Evolutionary conservation across 2,329 filamentous ascomycete genomes (phyloP).

Genomic region (Xylariaceae sp.): DNA sequence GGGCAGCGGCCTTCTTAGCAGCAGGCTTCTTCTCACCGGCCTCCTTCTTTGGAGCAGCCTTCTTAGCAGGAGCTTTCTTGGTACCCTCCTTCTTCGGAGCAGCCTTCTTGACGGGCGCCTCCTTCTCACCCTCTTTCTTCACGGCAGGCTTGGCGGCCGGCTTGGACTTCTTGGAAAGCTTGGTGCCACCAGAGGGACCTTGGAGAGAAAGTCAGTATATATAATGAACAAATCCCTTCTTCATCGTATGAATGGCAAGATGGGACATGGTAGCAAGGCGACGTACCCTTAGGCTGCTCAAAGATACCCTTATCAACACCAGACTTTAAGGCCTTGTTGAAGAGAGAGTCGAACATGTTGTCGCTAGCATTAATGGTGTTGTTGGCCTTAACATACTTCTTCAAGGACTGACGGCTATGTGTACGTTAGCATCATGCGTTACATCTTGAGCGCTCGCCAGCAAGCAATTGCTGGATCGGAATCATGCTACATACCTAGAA

Average conservation of each 20-base stretch:
- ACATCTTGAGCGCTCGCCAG: background rate
- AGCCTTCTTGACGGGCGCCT: conserved; percentile 38
- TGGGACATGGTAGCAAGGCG: too few species aligned
- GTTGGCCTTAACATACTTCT: conserved; percentile 59
- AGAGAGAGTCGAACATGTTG: conserved; percentile 67
- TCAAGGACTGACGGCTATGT: conserved; percentile 61
- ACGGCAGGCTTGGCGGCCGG: conserved; percentile 43
- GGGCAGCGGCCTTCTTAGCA: conserved; percentile 62
- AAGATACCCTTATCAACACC: conserved; percentile 90
- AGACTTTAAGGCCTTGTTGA: conserved; percentile 72
- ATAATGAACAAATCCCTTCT: background rate
- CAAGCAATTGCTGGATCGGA: background rate
- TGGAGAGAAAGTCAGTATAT: conserved; percentile 30
- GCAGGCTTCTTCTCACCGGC: conserved; percentile 74
- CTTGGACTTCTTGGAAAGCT: conserved; percentile 82
- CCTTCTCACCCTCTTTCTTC: conserved; percentile 31
- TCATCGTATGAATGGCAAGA: too few species aligned
- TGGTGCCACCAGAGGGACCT: conserved; percentile 88
- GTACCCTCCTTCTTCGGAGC: conserved; percentile 45
- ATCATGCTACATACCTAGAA: conserved; percentile 50
- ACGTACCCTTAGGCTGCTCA: conserved; percentile 84
- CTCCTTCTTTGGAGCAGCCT: conserved; percentile 49
- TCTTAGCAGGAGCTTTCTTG: conserved; percentile 49
- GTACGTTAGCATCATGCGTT: conserved; percentile 40
- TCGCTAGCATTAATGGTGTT: conserved; percentile 45